phyloP scores from a whole-genome alignment of 2,329 filamentous ascomycete genomes.

The Pestalotiopsis sp. region DNA sequence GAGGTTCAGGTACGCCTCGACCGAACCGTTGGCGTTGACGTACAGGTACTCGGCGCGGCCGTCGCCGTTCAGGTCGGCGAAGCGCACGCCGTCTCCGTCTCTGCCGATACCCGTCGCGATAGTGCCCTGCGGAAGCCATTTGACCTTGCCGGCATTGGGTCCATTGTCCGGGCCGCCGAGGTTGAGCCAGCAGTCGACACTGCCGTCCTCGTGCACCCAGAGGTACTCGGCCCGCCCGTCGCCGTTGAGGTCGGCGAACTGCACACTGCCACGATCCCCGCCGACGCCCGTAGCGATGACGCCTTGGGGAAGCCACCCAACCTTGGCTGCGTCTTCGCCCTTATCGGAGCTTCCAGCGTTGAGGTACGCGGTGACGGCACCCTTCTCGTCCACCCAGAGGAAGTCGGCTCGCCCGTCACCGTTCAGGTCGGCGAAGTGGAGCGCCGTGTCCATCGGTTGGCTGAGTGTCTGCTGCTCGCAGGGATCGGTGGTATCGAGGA shows the following conservation, averaged over 20 bases:
- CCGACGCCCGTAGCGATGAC: not conserved
- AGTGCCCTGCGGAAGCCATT: not conserved
- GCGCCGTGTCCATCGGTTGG: constrained; percentile 10
- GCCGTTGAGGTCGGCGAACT: not conserved
- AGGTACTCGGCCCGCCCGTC: not conserved
- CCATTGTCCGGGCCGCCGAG: not conserved
- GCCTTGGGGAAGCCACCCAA: not conserved
- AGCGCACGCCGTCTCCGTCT: not conserved
- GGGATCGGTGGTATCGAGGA: too few relatives aligned
- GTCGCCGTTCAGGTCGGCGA: not conserved
- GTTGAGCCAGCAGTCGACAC: not conserved
- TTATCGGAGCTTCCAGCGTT: not conserved
- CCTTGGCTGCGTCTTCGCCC: not conserved
- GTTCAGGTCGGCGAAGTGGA: constrained; percentile 27
- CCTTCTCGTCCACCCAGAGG: constrained; percentile 1
- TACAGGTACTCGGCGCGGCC: not conserved
- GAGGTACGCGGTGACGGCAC: not conserved
- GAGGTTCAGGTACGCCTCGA: not conserved
- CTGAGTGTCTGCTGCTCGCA: too few relatives aligned
- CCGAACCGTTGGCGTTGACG: not conserved
- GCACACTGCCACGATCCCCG: not conserved
- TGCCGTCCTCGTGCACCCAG: not conserved
- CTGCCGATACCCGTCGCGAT: not conserved
- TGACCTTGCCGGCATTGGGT: not conserved
- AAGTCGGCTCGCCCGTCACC: constrained; percentile 28